Evolutionary conservation across 805 yeast genomes (phyloP).

Genomic region (Yamadazyma akitaensis): DNA sequence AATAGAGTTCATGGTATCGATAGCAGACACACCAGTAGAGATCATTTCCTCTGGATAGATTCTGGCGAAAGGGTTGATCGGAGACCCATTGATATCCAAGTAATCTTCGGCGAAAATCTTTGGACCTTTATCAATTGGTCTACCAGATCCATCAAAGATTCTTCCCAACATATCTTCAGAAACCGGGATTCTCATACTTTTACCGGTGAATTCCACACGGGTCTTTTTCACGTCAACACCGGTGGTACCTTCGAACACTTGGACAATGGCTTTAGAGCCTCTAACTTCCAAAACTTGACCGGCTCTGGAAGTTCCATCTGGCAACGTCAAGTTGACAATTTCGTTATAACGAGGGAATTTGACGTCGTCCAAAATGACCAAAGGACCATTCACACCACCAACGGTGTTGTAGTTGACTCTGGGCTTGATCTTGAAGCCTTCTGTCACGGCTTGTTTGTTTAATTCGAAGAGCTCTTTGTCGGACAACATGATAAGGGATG

Average conservation of each 20-base stretch:
- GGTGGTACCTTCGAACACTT: constrained; percentile 98
- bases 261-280: constrained; percentile 96
- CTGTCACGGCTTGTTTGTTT: constrained; percentile 88
- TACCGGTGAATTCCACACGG: constrained; percentile 94
- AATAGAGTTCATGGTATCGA: constrained; percentile 98
- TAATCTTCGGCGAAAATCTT: constrained; percentile 98
- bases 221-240: constrained; percentile 99
- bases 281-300: constrained; percentile 98
- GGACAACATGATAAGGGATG: constrained; percentile 30
- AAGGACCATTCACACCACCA: constrained; percentile 97
- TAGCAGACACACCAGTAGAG: constrained; percentile 97
- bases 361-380: constrained; percentile 63
- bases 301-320: constrained; percentile 91
- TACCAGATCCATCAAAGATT: constrained; percentile 97
- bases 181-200: constrained; percentile 88
- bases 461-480: constrained; percentile 57
- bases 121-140: constrained; percentile 98
- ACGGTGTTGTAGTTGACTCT: constrained; percentile 93
- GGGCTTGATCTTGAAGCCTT: constrained; percentile 89
- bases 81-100: constrained; percentile 97
- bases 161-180: constrained; percentile 97
- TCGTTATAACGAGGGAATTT: constrained; percentile 77
- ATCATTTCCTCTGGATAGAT: constrained; percentile 99
- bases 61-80: constrained; percentile 97
- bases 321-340: constrained; percentile 93